Evolutionary conservation across 148 eudicot species (phyloP).

Genomic region (Bassia scoparia): DNA sequence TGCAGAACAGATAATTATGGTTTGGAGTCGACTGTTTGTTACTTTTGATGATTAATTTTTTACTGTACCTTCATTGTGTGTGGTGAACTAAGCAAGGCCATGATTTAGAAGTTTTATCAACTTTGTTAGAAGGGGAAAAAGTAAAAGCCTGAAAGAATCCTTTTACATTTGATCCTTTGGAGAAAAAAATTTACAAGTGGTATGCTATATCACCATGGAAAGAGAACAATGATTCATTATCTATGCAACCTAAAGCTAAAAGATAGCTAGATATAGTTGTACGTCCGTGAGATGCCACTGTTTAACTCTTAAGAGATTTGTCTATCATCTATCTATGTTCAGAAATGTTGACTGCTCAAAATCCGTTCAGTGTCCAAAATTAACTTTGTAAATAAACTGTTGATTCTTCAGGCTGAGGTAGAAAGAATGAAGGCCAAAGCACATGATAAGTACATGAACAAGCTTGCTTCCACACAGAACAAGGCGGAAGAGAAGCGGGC

Average conservation of each 20-base stretch:
- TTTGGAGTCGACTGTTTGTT: too few species aligned
- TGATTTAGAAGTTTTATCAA: not conserved
- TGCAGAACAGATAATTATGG: too few species aligned
- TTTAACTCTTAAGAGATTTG: too few species aligned
- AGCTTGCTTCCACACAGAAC: slow-evolving; percentile 46
- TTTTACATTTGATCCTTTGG: not conserved
- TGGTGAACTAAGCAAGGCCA: too few species aligned
- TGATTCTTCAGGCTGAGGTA: slow-evolving; percentile 42
- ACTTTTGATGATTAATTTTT: too few species aligned
- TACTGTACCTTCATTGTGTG: too few species aligned
- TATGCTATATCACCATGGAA: not conserved
- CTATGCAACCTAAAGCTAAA: not conserved
- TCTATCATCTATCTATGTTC: not conserved
- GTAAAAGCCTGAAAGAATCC: too few species aligned
- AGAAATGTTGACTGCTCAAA: not conserved
- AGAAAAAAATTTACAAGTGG: not conserved
- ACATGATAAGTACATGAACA: slow-evolving; percentile 51
- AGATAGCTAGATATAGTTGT: too few species aligned
- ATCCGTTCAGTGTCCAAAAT: not conserved
- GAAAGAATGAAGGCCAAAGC: slow-evolving; percentile 63
- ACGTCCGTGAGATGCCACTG: too few species aligned
- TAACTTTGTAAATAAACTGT: not conserved
- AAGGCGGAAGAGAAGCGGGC: slow-evolving; percentile 62
- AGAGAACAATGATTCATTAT: too few species aligned
- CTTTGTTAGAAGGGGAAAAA: not conserved